Percentiles rank a stretch among this genome's conserved stretches.
phyloP scores from a whole-genome alignment of 2,329 filamentous ascomycete genomes.

The Zymoseptoria pseudotritici region DNA sequence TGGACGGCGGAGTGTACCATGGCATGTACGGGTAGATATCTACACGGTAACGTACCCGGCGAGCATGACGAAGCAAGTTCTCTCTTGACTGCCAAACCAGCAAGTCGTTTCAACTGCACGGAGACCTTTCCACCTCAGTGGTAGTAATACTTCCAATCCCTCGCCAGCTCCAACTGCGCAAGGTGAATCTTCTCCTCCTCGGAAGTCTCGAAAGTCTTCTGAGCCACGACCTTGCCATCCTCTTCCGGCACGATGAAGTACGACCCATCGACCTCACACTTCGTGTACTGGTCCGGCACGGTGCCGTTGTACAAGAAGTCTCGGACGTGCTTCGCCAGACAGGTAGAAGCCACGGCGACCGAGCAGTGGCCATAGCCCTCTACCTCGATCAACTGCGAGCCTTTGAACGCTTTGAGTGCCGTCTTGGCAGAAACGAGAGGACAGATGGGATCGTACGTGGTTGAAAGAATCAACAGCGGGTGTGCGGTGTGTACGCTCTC shows the following conservation, averaged over 20 bases:
- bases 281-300: slow-evolving; percentile 12
- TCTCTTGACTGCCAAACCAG: not conserved
- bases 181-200: slow-evolving; percentile 15
- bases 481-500: slow-evolving; percentile 10
- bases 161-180: slow-evolving; percentile 18
- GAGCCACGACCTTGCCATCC: slow-evolving; percentile 14
- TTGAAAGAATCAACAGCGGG: slow-evolving; percentile 15
- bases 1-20: too few relatives aligned
- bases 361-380: slow-evolving; percentile 18
- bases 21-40: too few relatives aligned
- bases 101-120: not conserved
- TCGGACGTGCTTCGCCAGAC: slow-evolving; percentile 15
- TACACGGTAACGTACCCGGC: too few relatives aligned
- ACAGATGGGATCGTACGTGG: slow-evolving; percentile 18
- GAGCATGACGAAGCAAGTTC: not conserved
- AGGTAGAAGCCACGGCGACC: slow-evolving; percentile 15
- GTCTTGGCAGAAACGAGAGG: slow-evolving; percentile 15
- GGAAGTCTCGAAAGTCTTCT: slow-evolving; percentile 9
- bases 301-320: slow-evolving; percentile 16
- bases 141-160: slow-evolving; percentile 11
- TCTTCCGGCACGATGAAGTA: slow-evolving; percentile 19
- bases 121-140: not conserved
- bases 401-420: slow-evolving; percentile 10
- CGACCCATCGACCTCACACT: slow-evolving; percentile 16
- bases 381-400: slow-evolving; percentile 14